Percentiles rank a stretch among this genome's conserved stretches.
These are phyloP conservation scores for Hymenoscyphus repandus DNA, from an alignment of 2,329 filamentous ascomycete genomes.

Conservation along the genomic window DNA sequence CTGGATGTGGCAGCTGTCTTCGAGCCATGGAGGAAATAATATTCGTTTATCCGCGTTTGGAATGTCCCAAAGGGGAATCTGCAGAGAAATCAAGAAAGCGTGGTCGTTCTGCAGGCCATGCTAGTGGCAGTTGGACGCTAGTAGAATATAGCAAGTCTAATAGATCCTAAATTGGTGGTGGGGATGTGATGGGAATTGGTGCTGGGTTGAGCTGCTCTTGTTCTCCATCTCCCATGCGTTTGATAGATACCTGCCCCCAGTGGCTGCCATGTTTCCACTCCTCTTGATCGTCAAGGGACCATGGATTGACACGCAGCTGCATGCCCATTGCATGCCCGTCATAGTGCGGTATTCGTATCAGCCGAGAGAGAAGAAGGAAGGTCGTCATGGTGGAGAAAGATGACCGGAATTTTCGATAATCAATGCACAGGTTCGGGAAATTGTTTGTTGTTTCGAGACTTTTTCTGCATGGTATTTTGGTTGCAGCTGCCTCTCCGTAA, in stretches of 20 bases:
- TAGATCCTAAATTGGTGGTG: too few relatives aligned
- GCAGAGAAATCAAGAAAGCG: neutral
- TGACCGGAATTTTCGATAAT: neutral
- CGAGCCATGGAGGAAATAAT: neutral
- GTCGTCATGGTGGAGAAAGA: neutral
- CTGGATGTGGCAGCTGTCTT: slow-evolving; percentile 4
- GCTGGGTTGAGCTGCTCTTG: too few relatives aligned
- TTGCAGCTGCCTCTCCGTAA: neutral
- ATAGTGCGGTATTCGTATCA: neutral
- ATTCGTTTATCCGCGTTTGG: neutral
- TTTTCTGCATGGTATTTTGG: neutral
- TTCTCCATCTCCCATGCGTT: too few relatives aligned
- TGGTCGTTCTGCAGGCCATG: too few relatives aligned
- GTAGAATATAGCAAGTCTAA: too few relatives aligned
- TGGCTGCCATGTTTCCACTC: too few relatives aligned
- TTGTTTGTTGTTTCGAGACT: neutral
- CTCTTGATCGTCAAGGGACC: too few relatives aligned
- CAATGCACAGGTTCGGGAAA: neutral
- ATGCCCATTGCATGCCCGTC: too few relatives aligned
- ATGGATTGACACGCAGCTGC: too few relatives aligned
- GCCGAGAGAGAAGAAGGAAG: slow-evolving; percentile 1
- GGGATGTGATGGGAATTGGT: too few relatives aligned
- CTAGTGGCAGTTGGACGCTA: too few relatives aligned
- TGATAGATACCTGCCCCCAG: too few relatives aligned
- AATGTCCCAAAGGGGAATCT: neutral